phyloP scores from a whole-genome alignment of 1,284 basidiomycete genomes.

The Microbotryum saponariae region DNA sequence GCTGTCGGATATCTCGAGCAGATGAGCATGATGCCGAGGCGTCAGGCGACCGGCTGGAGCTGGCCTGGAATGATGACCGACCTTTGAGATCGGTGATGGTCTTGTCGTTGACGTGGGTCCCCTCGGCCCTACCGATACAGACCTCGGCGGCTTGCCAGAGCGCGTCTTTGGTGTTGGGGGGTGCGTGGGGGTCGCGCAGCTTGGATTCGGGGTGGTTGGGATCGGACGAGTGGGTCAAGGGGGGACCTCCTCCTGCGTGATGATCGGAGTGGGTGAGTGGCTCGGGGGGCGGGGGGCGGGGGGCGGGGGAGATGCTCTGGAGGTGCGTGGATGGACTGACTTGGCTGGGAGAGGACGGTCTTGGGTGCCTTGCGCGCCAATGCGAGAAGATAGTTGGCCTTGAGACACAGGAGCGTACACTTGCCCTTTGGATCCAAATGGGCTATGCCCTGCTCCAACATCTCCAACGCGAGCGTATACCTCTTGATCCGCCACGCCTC shows the following conservation, averaged over 20 bases:
- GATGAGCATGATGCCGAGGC: too few species aligned
- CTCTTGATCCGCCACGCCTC: constrained; percentile 68
- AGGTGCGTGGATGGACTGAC: constrained; percentile 47
- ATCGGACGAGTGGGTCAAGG: constrained; percentile 10
- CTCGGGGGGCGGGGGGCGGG: too few species aligned
- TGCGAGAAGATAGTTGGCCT: constrained; percentile 73
- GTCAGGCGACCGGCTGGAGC: too few species aligned
- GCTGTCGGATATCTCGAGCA: constrained; percentile 3
- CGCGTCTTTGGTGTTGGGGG: constrained; percentile 52
- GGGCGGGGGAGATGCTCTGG: not conserved
- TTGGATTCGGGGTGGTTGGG: constrained; percentile 24
- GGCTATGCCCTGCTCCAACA: constrained; percentile 53
- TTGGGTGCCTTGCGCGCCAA: constrained; percentile 74
- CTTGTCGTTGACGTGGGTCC: constrained; percentile 25
- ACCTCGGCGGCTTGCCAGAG: constrained; percentile 51
- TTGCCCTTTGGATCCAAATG: not conserved
- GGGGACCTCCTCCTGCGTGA: not conserved
- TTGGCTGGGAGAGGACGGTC: constrained; percentile 59
- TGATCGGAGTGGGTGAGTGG: not conserved
- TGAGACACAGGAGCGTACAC: constrained; percentile 61
- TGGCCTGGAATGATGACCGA: not conserved
- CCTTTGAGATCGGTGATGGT: constrained; percentile 9
- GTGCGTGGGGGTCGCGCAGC: not conserved
- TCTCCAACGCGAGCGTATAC: constrained; percentile 60
- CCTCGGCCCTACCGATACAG: constrained; percentile 30